Conservation (phyloP, 75 land plant species). For the Selaginella moellendorffii region DNA sequence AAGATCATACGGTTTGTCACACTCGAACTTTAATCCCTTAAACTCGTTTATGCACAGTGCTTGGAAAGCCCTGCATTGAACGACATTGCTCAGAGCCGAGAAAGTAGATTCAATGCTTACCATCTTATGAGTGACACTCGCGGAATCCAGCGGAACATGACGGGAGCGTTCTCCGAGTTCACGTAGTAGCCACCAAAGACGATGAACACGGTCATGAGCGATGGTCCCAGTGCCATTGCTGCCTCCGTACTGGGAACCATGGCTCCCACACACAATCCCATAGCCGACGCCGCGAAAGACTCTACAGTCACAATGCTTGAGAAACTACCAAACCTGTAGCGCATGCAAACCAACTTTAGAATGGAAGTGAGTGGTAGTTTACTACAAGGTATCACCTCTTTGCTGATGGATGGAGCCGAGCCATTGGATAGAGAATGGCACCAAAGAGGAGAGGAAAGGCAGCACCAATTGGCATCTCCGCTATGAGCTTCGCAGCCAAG, state of each 20-base stretch:
- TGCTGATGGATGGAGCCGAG: conserved; percentile 74
- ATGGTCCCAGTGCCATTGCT: conserved; percentile 95
- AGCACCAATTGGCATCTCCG: conserved; percentile 94
- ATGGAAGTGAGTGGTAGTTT: neutral
- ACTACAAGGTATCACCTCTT: conserved; percentile 32
- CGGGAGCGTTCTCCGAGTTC: conserved; percentile 85
- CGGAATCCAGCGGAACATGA: conserved; percentile 92
- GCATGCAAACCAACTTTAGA: neutral
- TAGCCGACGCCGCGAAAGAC: conserved; percentile 97
- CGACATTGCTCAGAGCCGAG: neutral
- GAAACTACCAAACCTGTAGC: conserved; percentile 66
- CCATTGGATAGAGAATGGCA: conserved; percentile 85
- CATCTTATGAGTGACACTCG: conserved; percentile 89
- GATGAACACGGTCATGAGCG: conserved; percentile 96
- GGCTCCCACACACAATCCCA: conserved; percentile 98
- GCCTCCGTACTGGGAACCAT: conserved; percentile 96
- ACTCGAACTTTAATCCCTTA: conserved; percentile 70
- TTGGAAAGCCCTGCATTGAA: conserved; percentile 74
- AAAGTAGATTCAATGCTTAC: conserved; percentile 21
- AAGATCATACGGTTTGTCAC: conserved; percentile 57
- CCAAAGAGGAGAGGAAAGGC: conserved; percentile 91
- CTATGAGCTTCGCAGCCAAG: conserved; percentile 70
- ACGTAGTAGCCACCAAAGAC: conserved; percentile 99
- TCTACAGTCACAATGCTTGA: conserved; percentile 79
- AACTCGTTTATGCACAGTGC: conserved; percentile 92